Evolutionary conservation across 2,329 filamentous ascomycete species (phyloP), one percentile per base, ranked within the genome.

Genomic region (Polytolypa hystricis): DNA sequence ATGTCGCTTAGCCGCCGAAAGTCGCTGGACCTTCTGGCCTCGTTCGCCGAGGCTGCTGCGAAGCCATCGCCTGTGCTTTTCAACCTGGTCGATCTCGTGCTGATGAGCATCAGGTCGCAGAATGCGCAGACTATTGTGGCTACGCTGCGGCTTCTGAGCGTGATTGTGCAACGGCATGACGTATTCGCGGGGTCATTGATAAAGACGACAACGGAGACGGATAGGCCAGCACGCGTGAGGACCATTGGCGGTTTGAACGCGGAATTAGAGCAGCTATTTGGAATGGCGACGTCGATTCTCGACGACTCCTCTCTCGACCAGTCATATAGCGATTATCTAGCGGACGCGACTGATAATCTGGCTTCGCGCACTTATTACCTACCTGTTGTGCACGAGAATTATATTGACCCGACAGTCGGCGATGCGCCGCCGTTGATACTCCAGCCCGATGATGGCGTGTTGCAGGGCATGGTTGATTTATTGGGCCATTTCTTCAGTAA

Each of bases 101-200:
- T 93, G 2, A 83, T 86, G 23, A 93, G 87, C 51, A 67, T 95
- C 17, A 73, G 78, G 40, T 96, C 91, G 0, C 71, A 73, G 30
- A 95, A 91, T 50, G 74, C 82, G 35, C 87, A 95, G 54, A 96
- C 91, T 1, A 81, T 94, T 11, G 78, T 84, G 44, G 84, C 93
- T 8, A 93, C 89, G 0, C 67, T 98, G 30, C 86, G 89, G 47
- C 70, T 98, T 5, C 73, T 93, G 11, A 89, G 85, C 3, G 79
- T 85, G 8, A 84, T 98, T 44, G 67, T 96, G 39, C 80, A 81
- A 54, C 77, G 85, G 46, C 89, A 96, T 56, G 87, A 93, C 55
- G 75, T 78, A 29, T 94, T 95, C 59, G 84, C 87, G 64, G 34
- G 68, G 64, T 32, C 70, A 65, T 45, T 75, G 78, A 49, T 93